These are phyloP conservation scores for Bacidia gigantensis DNA, from an alignment of 495 filamentous ascomycete genomes.

Conservation along the genomic window DNA sequence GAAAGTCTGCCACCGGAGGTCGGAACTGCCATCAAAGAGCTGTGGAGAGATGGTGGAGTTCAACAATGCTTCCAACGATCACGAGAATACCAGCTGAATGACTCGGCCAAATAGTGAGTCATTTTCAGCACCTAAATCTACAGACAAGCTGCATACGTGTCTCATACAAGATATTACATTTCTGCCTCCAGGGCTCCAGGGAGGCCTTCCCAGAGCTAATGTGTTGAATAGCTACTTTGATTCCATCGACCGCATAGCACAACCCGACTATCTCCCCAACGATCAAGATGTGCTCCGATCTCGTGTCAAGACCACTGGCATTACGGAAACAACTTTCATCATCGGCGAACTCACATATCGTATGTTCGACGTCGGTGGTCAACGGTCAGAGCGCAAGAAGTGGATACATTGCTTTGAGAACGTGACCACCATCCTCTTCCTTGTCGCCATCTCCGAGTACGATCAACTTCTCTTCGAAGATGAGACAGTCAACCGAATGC, in stretches of 20 bases:
- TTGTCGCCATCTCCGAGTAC: constrained; percentile 98
- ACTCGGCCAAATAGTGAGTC: constrained; percentile 92
- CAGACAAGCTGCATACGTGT: not conserved
- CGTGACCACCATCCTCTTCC: constrained; percentile 94
- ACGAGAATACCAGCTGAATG: constrained; percentile 93
- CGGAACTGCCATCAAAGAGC: constrained; percentile 76
- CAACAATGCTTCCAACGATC: constrained; percentile 92
- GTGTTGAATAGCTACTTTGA: constrained; percentile 70
- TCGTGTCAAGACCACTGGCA: constrained; percentile 98
- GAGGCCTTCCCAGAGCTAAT: constrained; percentile 12
- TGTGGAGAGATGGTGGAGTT: constrained; percentile 92
- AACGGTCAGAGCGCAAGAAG: constrained; percentile 98
- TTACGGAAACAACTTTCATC: constrained; percentile 97
- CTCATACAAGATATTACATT: not conserved
- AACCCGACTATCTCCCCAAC: constrained; percentile 86
- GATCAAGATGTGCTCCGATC: constrained; percentile 96
- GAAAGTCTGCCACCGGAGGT: constrained; percentile 91
- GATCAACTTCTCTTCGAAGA: constrained; percentile 97
- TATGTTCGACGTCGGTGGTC: constrained; percentile 99
- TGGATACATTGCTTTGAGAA: constrained; percentile 99
- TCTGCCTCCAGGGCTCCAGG: not conserved
- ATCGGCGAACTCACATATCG: constrained; percentile 95
- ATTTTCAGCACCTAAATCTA: not conserved
- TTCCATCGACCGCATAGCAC: constrained; percentile 81
- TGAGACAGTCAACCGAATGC: constrained; percentile 84